These are phyloP conservation scores for Hypomontagnella monticulosa DNA, from an alignment of 495 filamentous ascomycete genomes.

Conservation along the genomic window DNA sequence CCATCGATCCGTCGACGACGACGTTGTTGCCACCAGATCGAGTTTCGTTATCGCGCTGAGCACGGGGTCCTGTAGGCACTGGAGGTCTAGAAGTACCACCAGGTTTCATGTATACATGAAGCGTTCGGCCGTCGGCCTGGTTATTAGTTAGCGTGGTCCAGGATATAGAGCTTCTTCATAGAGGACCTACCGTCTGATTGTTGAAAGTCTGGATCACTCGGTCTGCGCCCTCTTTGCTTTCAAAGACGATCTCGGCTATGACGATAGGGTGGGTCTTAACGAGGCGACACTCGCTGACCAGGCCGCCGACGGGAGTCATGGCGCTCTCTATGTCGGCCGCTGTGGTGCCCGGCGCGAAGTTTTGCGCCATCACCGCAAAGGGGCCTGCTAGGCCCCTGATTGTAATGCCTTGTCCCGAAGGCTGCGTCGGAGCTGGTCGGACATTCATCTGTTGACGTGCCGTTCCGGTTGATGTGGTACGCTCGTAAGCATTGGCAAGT, in stretches of 20 bases:
- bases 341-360: conserved; percentile 93
- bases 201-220: conserved; percentile 85
- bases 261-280: conserved; percentile 77
- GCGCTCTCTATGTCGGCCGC: conserved; percentile 93
- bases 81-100: conserved; percentile 46
- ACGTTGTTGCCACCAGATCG: conserved; percentile 52
- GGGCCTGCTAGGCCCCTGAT: conserved; percentile 86
- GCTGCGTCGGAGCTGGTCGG: conserved; percentile 40
- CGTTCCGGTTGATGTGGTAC: conserved; percentile 40
- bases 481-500: conserved; percentile 37
- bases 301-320: conserved; percentile 75
- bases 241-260: conserved; percentile 86
- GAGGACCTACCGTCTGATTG: conserved; percentile 75
- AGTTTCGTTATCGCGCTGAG: conserved; percentile 53
- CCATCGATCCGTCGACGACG: conserved; percentile 69
- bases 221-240: conserved; percentile 79
- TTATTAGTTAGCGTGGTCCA: conserved; percentile 11
- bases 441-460: conserved; percentile 51
- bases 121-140: conserved; percentile 85
- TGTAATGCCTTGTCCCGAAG: conserved; percentile 63
- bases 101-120: conserved; percentile 78
- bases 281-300: conserved; percentile 76
- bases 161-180: neutral
- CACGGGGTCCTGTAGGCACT: conserved; percentile 43
- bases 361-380: conserved; percentile 83